Base-by-base conservation (phyloP, 805 yeast genomes). In the Cyberlindnera petersonii region DNA sequence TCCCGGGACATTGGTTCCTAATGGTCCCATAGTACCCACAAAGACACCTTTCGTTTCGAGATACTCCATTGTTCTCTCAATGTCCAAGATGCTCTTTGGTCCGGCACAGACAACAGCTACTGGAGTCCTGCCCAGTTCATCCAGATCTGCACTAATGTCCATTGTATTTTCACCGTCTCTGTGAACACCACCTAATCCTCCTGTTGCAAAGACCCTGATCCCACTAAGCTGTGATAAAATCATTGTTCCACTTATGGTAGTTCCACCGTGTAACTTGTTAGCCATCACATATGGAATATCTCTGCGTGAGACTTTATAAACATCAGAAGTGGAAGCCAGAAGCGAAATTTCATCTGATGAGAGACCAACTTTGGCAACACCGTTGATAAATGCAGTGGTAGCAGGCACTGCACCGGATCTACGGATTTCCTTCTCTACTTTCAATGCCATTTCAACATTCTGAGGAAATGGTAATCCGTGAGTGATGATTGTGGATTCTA, bases 61-160 rank as follows among this genome's bases (percentile, higher is more conserved):
- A 54, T 81, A 86, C 58, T 87, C 96, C 72, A 86, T 69, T 0
- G 96, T 88, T 46, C 82, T 69, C 9, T 72, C 77, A 39, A 88
- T 81, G 53, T 87, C 96, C 40, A 87, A 64, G 37, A 87, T 86
- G 26, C 88, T 78, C 57, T 87, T 87, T 2, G 96, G 95, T 0
- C 96, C 96, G 7, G 95, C 80, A 57, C 96, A 87, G 9, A 87
- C 89, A n/a, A 87, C 96, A 0, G 87, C 79, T 2, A 87, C 87
- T 0, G 89, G 86, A 0, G 95, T 88, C 40, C 79, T 69, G 2
- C 88, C 82, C 38, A 88, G 66, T 55, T 87, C 96, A 35, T 86
- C 89, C 46, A 87, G 70, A 60, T 87, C 96, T 3, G 95, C 95
- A 51, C 89, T 79, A 18, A 87, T 68, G 59, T 87, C 96, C 79